Conservation (phyloP, 78 protist species). For the slime mould (Dictyostelium discoideum) region DNA sequence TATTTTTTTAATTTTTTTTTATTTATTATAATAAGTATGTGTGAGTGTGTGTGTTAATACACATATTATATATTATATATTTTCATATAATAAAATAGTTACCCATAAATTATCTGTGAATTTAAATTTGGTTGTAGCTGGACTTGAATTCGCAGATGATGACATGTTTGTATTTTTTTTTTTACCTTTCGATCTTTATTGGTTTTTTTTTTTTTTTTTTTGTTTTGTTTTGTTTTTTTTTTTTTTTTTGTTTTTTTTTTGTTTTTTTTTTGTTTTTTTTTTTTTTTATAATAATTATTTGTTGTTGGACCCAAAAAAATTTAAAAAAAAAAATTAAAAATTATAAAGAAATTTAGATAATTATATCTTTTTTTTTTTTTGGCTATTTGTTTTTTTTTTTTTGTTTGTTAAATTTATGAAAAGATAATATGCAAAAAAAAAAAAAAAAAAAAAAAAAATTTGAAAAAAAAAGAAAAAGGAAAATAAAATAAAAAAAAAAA, state of each 20-base stretch:
- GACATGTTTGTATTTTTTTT: background rate
- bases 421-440: too few species aligned
- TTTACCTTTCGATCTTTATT: background rate
- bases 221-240: too few species aligned
- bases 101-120: conserved; percentile 70
- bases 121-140: conserved; percentile 1
- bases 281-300: background rate
- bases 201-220: background rate
- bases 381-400: background rate
- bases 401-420: too few species aligned
- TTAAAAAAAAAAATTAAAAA: background rate
- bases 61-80: too few species aligned
- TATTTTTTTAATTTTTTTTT: background rate
- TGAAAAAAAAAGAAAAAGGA: too few species aligned
- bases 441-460: too few species aligned
- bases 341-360: background rate
- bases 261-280: too few species aligned
- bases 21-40: background rate
- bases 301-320: background rate
- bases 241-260: too few species aligned
- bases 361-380: too few species aligned
- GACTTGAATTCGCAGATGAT: background rate
- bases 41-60: background rate
- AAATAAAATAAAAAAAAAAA: too few species aligned
- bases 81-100: too few species aligned